phyloP scores from a whole-genome alignment of 2,329 filamentous ascomycete species.

The Pyricularia pennisetigena region DNA sequence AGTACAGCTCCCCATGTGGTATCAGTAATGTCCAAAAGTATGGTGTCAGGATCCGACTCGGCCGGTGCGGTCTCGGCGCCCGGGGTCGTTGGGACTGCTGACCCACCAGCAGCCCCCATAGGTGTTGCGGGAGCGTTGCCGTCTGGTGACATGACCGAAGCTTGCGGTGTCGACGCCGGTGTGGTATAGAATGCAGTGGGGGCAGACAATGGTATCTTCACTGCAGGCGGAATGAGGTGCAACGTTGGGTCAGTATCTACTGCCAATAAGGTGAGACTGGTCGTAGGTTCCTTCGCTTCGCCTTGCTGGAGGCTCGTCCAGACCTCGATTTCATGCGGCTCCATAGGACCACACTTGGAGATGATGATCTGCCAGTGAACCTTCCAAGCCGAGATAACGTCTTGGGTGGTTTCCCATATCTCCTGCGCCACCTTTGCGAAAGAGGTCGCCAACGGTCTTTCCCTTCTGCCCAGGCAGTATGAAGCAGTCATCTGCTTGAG shows the following conservation, averaged over 20 bases:
- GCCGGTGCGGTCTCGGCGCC: conserved; percentile 21
- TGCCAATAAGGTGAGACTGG: conserved; percentile 50
- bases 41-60: conserved; percentile 45
- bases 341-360: conserved; percentile 60
- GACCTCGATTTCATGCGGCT: conserved; percentile 51
- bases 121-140: conserved; percentile 41
- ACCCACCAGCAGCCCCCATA: conserved; percentile 21
- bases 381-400: conserved; percentile 59
- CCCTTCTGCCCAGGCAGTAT: conserved; percentile 58
- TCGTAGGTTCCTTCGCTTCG: conserved; percentile 36
- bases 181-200: conserved; percentile 44
- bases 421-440: conserved; percentile 60
- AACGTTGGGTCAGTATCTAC: conserved; percentile 57
- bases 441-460: conserved; percentile 33
- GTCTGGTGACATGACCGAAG: conserved; percentile 50
- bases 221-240: conserved; percentile 47
- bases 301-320: conserved; percentile 44
- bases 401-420: conserved; percentile 69
- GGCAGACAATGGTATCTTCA: conserved; percentile 33
- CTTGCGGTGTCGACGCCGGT: conserved; percentile 58
- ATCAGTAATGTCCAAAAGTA: conserved; percentile 63
- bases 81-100: conserved; percentile 12
- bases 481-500: conserved; percentile 63
- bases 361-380: conserved; percentile 72
- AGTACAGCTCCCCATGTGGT: conserved; percentile 68